Evolutionary conservation across 2,329 filamentous ascomycete genomes (phyloP).

Genomic region (Aspergillus sp.): DNA sequence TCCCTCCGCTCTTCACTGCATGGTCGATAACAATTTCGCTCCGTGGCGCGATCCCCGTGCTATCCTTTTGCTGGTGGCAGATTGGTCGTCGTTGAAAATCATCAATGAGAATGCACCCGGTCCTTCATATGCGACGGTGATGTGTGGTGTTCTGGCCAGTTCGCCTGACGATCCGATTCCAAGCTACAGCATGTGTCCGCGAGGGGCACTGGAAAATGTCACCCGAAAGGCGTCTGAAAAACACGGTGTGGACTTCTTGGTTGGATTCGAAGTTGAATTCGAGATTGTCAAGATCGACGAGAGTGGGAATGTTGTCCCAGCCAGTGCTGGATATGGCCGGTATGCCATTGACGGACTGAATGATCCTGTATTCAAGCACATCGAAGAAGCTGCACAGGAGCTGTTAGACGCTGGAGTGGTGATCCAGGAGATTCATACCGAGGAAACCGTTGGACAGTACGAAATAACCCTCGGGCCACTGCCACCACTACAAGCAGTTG

Average conservation of each 20-base stretch:
- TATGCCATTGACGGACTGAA: slow-evolving; percentile 1
- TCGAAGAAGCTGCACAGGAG: slow-evolving; percentile 1
- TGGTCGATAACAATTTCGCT: background rate
- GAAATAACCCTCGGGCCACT: slow-evolving; percentile 11
- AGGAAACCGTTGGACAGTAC: slow-evolving; percentile 11
- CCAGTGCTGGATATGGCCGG: background rate
- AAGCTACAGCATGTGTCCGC: slow-evolving; percentile 2
- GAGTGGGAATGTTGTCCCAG: background rate
- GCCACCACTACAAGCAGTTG: slow-evolving; percentile 13
- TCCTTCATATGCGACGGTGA: background rate
- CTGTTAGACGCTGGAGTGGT: slow-evolving; percentile 3
- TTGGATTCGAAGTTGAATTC: slow-evolving; percentile 11
- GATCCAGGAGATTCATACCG: slow-evolving; percentile 9
- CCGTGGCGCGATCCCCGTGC: background rate
- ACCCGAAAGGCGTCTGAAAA: background rate
- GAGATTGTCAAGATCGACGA: slow-evolving; percentile 1
- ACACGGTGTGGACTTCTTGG: slow-evolving; percentile 4
- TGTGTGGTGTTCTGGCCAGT: background rate
- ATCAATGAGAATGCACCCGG: background rate
- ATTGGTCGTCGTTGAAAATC: background rate
- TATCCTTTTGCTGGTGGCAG: background rate
- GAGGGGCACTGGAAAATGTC: slow-evolving; percentile 1
- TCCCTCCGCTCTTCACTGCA: background rate
- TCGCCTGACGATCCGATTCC: background rate
- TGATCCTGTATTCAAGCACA: slow-evolving; percentile 3